Evolutionary conservation across 2,329 filamentous ascomycete genomes (phyloP), one percentile per base, ranked within the genome.

Genomic region (Diaporthe amygdali): DNA sequence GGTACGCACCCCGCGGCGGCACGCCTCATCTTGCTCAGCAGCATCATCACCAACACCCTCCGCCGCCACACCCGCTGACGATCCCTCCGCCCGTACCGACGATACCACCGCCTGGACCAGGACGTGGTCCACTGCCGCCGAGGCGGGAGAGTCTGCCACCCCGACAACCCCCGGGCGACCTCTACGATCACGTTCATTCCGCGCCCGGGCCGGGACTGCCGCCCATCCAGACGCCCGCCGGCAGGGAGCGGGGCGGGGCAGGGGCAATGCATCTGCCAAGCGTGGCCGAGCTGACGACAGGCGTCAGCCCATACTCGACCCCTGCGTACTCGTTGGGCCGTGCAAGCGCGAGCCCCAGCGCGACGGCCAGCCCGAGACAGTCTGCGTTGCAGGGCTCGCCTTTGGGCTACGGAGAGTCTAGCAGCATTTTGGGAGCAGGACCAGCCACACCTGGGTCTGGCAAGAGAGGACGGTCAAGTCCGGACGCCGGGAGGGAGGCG

Each of bases 211-310:
- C 83, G 15, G 84, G 83, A 8, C 82, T 89, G 52, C 85, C 87
- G 6, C 88, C 87, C n/a, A 89, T 89, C 51, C 87, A 89, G 68
- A 39, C 69, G 66, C 54, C 69, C 46, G 70, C 52, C 37, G 66
- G 66, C 71, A 70, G 59, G 70, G 70, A 78, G 66, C 80, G 81
- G 37, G 79, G 80, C 9, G 78, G 81, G 34, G 80, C 81, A n/a
- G 81, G 81, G 7, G 85, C 82, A 0, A 82, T 87, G 68, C 69
- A 71, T 73, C 81, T 92, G n/a, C 90, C 90, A 1, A 86, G 89
- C 64, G 84, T 92, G 20, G 86, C 88, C 44, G 90, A 92, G 77
- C 84, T 92, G 75, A 92, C 90, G 2, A 91, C 89, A 0, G 90
- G 90, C 15, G 83, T 91, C 39, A 90, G 87, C 74, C 88, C 89